These are phyloP conservation scores for Picea abies DNA, from an alignment of 83 land plant genomes.

Conservation along the genomic window DNA sequence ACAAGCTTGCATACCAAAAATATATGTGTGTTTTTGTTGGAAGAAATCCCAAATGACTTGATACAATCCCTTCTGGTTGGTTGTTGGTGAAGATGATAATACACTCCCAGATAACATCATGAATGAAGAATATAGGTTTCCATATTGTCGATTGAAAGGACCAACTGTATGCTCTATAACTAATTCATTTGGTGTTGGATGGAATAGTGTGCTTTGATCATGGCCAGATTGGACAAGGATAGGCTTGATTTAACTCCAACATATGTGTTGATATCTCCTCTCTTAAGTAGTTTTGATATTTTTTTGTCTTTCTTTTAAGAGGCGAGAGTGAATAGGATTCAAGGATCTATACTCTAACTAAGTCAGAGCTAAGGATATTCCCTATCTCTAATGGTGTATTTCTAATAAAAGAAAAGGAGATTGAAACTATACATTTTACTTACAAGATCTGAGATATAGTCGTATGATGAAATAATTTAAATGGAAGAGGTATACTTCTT, in stretches of 20 bases:
- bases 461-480: too few relatives aligned
- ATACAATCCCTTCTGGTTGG: constrained; percentile 29
- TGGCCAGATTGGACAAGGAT: constrained; percentile 84
- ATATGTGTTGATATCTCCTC: constrained; percentile 45
- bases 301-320: too few relatives aligned
- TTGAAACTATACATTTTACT: too few relatives aligned
- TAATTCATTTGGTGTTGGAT: constrained; percentile 44
- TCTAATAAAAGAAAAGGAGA: too few relatives aligned
- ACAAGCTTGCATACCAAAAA: constrained; percentile 66
- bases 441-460: too few relatives aligned
- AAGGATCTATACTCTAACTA: too few relatives aligned
- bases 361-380: too few relatives aligned
- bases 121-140: constrained; percentile 85
- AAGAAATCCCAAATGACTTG: constrained; percentile 70
- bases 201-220: constrained; percentile 73
- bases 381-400: too few relatives aligned
- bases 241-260: constrained; percentile 51
- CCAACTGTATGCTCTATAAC: constrained; percentile 86
- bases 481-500: too few relatives aligned
- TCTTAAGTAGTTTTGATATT: constrained; percentile 75
- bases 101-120: constrained; percentile 69
- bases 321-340: too few relatives aligned
- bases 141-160: constrained; percentile 94
- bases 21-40: constrained; percentile 83
- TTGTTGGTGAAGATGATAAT: constrained; percentile 15